phyloP scores from a whole-genome alignment of 805 yeast species.

The Scheffersomyces amazonensis region DNA sequence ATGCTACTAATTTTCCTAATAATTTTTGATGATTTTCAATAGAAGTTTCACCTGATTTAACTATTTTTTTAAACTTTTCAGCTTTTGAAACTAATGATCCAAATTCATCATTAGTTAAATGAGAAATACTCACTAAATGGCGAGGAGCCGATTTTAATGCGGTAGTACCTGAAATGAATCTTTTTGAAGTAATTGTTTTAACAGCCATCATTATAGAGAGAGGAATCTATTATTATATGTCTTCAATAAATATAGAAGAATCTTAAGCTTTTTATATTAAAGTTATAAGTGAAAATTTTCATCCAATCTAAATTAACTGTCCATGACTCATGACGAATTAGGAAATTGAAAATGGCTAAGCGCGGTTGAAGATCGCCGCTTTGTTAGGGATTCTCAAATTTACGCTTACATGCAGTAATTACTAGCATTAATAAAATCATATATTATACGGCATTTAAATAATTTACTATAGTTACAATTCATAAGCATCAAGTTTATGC shows the following conservation, averaged over 20 bases:
- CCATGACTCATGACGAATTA: conserved; percentile 15
- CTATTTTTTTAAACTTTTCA: conserved; percentile 56
- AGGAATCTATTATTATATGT: neutral
- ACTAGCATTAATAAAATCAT: too few relatives aligned
- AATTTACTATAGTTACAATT: neutral
- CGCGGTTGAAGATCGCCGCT: too few relatives aligned
- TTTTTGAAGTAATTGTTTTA: conserved; percentile 8
- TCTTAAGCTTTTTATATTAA: neutral
- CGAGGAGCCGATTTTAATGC: conserved; percentile 35
- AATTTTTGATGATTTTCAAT: conserved; percentile 48
- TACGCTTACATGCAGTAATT: too few relatives aligned
- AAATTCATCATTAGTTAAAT: conserved; percentile 72
- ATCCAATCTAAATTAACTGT: too few relatives aligned
- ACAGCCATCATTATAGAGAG: conserved; percentile 6
- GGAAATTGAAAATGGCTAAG: conserved; percentile 8
- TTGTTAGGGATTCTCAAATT: too few relatives aligned
- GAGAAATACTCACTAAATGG: conserved; percentile 81
- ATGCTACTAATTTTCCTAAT: conserved; percentile 76
- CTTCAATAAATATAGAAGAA: neutral
- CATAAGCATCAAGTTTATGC: neutral
- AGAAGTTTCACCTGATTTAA: conserved; percentile 50
- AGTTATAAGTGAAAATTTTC: conserved; percentile 1
- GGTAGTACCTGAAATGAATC: conserved; percentile 7
- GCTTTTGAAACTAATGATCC: conserved; percentile 72
- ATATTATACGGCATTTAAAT: too few relatives aligned